A percentile compares a stretch with the other conserved stretches of the same genome.
These are phyloP conservation scores for Sphaceloma murrayae DNA, from an alignment of 2,329 filamentous ascomycete genomes.

Conservation along the genomic window DNA sequence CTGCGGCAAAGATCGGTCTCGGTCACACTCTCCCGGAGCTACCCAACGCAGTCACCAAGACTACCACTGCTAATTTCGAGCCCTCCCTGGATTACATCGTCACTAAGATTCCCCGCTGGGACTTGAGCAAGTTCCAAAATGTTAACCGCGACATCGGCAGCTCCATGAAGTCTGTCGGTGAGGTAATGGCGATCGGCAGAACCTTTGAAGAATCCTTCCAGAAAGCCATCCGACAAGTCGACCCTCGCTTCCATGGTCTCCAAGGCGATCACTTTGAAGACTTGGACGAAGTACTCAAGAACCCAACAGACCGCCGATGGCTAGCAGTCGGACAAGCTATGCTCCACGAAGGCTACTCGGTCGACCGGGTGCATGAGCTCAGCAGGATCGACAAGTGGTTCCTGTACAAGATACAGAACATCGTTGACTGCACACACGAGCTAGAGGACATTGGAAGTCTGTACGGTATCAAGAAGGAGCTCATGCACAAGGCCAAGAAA, in stretches of 20 bases:
- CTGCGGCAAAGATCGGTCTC: slow-evolving; percentile 94
- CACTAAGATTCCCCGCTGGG: slow-evolving; percentile 97
- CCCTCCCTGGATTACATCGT: slow-evolving; percentile 96
- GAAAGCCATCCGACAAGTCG: slow-evolving; percentile 95
- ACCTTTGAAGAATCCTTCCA: slow-evolving; percentile 99
- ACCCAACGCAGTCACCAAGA: slow-evolving; percentile 96
- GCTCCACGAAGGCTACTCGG: slow-evolving; percentile 91
- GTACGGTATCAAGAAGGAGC: slow-evolving; percentile 75
- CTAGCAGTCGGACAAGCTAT: slow-evolving; percentile 95
- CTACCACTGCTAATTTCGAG: slow-evolving; percentile 97
- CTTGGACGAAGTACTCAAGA: slow-evolving; percentile 77
- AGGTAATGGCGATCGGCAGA: slow-evolving; percentile 98
- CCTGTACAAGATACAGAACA: slow-evolving; percentile 94
- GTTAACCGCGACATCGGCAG: slow-evolving; percentile 96
- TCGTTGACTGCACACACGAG: slow-evolving; percentile 81
- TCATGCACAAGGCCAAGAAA: slow-evolving; percentile 88
- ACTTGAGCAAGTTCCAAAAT: slow-evolving; percentile 97
- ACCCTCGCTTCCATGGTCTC: slow-evolving; percentile 84
- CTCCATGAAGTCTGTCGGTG: slow-evolving; percentile 97
- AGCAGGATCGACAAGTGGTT: slow-evolving; percentile 99
- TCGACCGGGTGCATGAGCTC: slow-evolving; percentile 83
- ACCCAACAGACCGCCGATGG: slow-evolving; percentile 95
- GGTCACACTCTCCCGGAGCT: slow-evolving; percentile 92
- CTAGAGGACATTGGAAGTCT: slow-evolving; percentile 77
- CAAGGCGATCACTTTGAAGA: slow-evolving; percentile 92